Percentiles rank a stretch among this genome's conserved stretches.
Conservation (phyloP, 2,329 filamentous ascomycete genomes). For the Fusarium virguliforme region DNA sequence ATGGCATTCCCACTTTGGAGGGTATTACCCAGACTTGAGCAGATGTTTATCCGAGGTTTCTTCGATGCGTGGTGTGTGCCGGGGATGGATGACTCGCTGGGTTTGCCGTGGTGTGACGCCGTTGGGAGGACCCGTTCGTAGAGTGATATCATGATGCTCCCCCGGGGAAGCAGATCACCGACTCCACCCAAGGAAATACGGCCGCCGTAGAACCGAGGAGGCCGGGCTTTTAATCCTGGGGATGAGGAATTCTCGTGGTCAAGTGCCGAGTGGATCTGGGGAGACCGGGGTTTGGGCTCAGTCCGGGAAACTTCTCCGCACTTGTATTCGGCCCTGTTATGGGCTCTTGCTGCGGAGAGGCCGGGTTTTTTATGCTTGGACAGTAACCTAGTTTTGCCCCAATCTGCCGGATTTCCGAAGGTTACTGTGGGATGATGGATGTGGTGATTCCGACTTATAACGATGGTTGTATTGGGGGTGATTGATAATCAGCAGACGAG, state of each 20-base stretch:
- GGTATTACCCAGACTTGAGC: slow-evolving; percentile 25
- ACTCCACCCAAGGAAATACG: slow-evolving; percentile 40
- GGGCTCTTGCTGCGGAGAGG: slow-evolving; percentile 31
- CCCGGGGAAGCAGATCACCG: slow-evolving; percentile 29
- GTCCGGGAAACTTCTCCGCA: slow-evolving; percentile 26
- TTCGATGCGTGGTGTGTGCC: slow-evolving; percentile 13
- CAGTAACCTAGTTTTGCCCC: background rate
- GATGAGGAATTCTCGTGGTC: slow-evolving; percentile 23
- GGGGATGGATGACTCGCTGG: slow-evolving; percentile 24
- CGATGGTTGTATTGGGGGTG: no score
- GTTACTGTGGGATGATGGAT: background rate
- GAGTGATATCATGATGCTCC: slow-evolving; percentile 38
- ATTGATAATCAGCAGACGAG: no score
- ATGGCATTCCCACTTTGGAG: slow-evolving; percentile 40
- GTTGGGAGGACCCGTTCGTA: slow-evolving; percentile 19
- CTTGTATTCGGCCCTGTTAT: slow-evolving; percentile 42
- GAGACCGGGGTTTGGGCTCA: slow-evolving; percentile 23
- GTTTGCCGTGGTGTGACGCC: slow-evolving; percentile 27
- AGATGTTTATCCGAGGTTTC: slow-evolving; percentile 7
- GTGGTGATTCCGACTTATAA: slow-evolving; percentile 6
- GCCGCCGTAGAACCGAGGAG: slow-evolving; percentile 45
- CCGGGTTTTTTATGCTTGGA: slow-evolving; percentile 8
- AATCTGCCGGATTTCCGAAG: background rate
- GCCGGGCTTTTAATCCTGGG: slow-evolving; percentile 37
- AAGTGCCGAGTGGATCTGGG: slow-evolving; percentile 41